Evolutionary conservation across 2,329 filamentous ascomycete species (phyloP).

Genomic region (Fusarium guadeloupense): DNA sequence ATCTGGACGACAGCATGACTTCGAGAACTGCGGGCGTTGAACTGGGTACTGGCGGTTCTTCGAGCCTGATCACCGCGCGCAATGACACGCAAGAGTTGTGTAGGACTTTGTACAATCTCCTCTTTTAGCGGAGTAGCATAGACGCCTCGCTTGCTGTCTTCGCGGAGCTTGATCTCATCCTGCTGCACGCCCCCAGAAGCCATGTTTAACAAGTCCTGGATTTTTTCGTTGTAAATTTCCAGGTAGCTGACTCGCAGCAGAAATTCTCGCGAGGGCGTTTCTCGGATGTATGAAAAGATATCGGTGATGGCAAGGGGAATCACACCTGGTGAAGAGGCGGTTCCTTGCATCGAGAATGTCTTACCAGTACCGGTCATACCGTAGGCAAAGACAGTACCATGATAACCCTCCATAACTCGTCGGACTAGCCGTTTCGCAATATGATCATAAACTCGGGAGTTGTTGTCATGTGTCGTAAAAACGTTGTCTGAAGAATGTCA

Average conservation of each 20-base stretch:
- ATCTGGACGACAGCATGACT: slow-evolving; percentile 99
- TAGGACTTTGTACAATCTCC: slow-evolving; percentile 98
- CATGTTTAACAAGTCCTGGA: slow-evolving; percentile 89
- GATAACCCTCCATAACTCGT: slow-evolving; percentile 98
- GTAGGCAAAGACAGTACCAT: slow-evolving; percentile 97
- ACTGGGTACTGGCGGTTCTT: slow-evolving; percentile 92
- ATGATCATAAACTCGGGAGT: slow-evolving; percentile 93
- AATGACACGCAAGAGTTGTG: slow-evolving; percentile 92
- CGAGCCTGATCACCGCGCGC: slow-evolving; percentile 91
- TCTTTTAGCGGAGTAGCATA: slow-evolving; percentile 97
- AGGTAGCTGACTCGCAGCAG: slow-evolving; percentile 95
- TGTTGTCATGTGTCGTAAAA: slow-evolving; percentile 92
- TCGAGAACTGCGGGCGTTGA: slow-evolving; percentile 94
- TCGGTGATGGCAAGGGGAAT: slow-evolving; percentile 98
- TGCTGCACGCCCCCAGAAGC: slow-evolving; percentile 70
- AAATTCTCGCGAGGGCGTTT: slow-evolving; percentile 94
- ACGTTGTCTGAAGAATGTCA: slow-evolving; percentile 79
- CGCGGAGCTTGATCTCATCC: slow-evolving; percentile 96
- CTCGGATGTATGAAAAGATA: slow-evolving; percentile 98
- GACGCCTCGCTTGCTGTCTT: slow-evolving; percentile 95
- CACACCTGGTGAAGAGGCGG: slow-evolving; percentile 91
- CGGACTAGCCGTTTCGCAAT: slow-evolving; percentile 93
- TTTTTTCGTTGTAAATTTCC: slow-evolving; percentile 98
- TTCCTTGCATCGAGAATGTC: slow-evolving; percentile 99
- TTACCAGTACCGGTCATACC: slow-evolving; percentile 99